These are phyloP conservation scores for Phytophthora melonis DNA, from an alignment of 352 stramenopile species.

Conservation along the genomic window DNA sequence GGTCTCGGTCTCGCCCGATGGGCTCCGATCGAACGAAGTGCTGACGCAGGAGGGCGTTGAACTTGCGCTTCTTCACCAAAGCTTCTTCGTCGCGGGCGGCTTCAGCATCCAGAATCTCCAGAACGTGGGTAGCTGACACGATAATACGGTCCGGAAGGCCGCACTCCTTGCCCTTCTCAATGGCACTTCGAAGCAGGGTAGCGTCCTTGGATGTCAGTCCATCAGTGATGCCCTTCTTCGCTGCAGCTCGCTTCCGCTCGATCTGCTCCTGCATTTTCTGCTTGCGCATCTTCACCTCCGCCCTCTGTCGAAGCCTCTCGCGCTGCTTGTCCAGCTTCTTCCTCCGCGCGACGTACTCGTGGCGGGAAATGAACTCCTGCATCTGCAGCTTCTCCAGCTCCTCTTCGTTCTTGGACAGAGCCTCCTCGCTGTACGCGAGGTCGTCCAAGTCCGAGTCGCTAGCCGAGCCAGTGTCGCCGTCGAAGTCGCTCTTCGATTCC, in stretches of 20 bases:
- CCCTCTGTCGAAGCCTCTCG: constrained; percentile 60
- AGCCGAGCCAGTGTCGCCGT: constrained; percentile 42
- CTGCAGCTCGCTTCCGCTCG: constrained; percentile 58
- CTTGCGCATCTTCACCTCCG: constrained; percentile 73
- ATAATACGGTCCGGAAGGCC: constrained; percentile 68
- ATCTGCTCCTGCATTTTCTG: constrained; percentile 73
- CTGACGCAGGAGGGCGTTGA: constrained; percentile 64
- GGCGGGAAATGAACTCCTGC: constrained; percentile 75
- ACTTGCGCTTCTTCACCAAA: constrained; percentile 67
- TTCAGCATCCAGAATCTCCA: constrained; percentile 83
- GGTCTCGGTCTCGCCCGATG: constrained; percentile 70
- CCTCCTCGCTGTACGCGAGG: constrained; percentile 64
- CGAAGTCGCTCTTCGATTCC: constrained; percentile 51
- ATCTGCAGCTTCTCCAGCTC: constrained; percentile 72
- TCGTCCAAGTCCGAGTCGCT: constrained; percentile 80
- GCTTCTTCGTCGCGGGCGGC: constrained; percentile 71
- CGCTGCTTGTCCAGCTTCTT: constrained; percentile 78
- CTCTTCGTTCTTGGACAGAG: constrained; percentile 73
- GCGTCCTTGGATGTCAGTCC: constrained; percentile 71
- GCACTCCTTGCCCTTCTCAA: constrained; percentile 83
- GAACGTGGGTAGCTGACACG: constrained; percentile 75
- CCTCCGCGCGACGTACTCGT: constrained; percentile 83
- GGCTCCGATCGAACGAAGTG: constrained; percentile 82
- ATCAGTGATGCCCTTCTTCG: constrained; percentile 80
- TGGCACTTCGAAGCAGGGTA: constrained; percentile 52